Base-by-base conservation (phyloP, 2,329 filamentous ascomycete genomes). In the Talaromyces sp. region DNA sequence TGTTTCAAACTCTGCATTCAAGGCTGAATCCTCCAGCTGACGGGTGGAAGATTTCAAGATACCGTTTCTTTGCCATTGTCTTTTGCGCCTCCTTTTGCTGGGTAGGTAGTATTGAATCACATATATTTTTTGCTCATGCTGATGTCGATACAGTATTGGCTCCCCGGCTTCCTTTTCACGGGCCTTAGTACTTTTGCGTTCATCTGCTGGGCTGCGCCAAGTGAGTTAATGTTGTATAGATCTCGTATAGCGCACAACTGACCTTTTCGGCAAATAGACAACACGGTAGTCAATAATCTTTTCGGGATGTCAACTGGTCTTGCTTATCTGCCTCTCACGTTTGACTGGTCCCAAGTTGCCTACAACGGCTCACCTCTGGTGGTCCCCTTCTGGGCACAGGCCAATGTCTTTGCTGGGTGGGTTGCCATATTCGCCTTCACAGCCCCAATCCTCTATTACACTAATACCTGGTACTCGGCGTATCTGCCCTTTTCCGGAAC, bases 311-410 rank as follows among this genome's bases (percentile, higher is more conserved):
- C 68, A 6, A 70, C 69, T 2, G 69, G 83, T 77, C 5, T 70
- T 73, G 17, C 83, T 83, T 72, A 85, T 83, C 67, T 83, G 81
- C 0, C 83, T 4, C 80, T 83, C 0, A 84, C 79, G 0, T 84
- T 84, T 41, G 83, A 85, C 71, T 83, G 81, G 77, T 85, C 84
- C 58, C 73, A 80, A 35, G 69, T 70, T 35, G 67, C 68, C 15
- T 71, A 70, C 61, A 68, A 69, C 27, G 70, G 70, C 9, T 69
- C 71, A 19, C 72, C 73, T 56, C 57, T 73, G n/a, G 63, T 71
- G 3, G 64, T 68, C 6, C 78, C 78, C 2, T 75, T 74, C 25
- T 80, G 77, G 75, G 77, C 77, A 19, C 73, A 72, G 7, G 68
- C 71, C 35, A 80, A 80, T 63, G 77, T 79, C 39, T 77, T 79